Conservation (phyloP, 805 yeast genomes). For the Myxozyma lipomycoides region DNA sequence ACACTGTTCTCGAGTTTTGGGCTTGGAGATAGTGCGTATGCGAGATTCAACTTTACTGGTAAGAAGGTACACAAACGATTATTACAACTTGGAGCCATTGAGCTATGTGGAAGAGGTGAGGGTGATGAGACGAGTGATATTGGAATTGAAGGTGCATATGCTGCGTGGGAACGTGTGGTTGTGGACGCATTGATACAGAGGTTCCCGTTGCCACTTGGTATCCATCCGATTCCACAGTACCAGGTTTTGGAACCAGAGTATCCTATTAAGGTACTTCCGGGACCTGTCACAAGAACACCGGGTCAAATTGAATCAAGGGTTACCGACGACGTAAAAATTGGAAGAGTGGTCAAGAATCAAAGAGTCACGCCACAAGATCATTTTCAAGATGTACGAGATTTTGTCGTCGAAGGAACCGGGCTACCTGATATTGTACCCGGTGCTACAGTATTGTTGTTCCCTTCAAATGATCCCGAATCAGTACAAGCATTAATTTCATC, state of each 20-base stretch:
- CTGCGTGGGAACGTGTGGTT: slow-evolving; percentile 54
- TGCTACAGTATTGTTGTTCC: slow-evolving; percentile 73
- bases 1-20: slow-evolving; percentile 73
- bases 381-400: slow-evolving; percentile 82
- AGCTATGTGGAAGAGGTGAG: slow-evolving; percentile 71
- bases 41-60: slow-evolving; percentile 83
- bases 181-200: slow-evolving; percentile 33
- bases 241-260: slow-evolving; percentile 42
- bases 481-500: slow-evolving; percentile 62
- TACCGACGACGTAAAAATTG: slow-evolving; percentile 35
- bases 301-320: slow-evolving; percentile 4
- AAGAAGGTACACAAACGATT: slow-evolving; percentile 75
- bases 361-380: slow-evolving; percentile 69
- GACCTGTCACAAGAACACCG: background rate
- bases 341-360: slow-evolving; percentile 47
- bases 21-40: slow-evolving; percentile 88
- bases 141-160: slow-evolving; percentile 65
- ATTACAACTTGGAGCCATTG: slow-evolving; percentile 74
- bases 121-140: slow-evolving; percentile 76
- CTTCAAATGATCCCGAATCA: slow-evolving; percentile 59
- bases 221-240: slow-evolving; percentile 37
- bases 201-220: slow-evolving; percentile 20
- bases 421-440: slow-evolving; percentile 53
- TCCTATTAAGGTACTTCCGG: slow-evolving; percentile 33
- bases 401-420: slow-evolving; percentile 42